These are phyloP conservation scores for Xylariaceae sp. DNA, from an alignment of 2,329 filamentous ascomycete genomes.

Conservation along the genomic window DNA sequence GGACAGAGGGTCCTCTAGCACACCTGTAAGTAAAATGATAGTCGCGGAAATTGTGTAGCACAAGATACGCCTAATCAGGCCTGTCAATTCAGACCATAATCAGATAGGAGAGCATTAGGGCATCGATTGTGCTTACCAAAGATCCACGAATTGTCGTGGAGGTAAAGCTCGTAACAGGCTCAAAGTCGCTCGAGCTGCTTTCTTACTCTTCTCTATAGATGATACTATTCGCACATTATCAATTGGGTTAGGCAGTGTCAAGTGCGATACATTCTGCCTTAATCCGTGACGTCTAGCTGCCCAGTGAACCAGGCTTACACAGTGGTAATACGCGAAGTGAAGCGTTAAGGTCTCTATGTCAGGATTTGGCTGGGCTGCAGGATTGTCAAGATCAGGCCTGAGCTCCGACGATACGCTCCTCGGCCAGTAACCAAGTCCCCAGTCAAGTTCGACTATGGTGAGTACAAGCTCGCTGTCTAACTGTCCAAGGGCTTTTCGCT, in stretches of 20 bases:
- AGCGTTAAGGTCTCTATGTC: slow-evolving; percentile 1
- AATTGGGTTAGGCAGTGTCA: not conserved
- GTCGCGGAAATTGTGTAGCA: slow-evolving; percentile 11
- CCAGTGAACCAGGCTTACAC: slow-evolving; percentile 13
- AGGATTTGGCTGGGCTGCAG: not conserved
- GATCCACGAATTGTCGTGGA: slow-evolving; percentile 1
- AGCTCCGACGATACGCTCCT: not conserved
- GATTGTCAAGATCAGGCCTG: slow-evolving; percentile 6
- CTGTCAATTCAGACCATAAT: not conserved
- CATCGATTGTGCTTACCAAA: not conserved
- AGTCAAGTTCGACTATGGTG: not conserved
- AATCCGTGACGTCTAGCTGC: slow-evolving; percentile 4
- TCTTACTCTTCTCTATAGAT: slow-evolving; percentile 3
- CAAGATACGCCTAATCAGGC: slow-evolving; percentile 9
- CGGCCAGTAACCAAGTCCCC: slow-evolving; percentile 8
- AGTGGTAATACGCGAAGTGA: slow-evolving; percentile 8
- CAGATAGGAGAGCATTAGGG: not conserved
- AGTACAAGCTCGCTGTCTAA: not conserved
- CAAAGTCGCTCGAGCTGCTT: slow-evolving; percentile 12
- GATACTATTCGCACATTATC: not conserved
- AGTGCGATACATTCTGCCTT: not conserved
- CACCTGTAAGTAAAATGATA: slow-evolving; percentile 2
- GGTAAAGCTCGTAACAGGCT: not conserved
- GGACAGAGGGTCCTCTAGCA: slow-evolving; percentile 12
- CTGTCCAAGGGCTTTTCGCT: slow-evolving; percentile 7